Conservation (phyloP, 1,284 basidiomycete species). For the Termitomyces sp. region DNA sequence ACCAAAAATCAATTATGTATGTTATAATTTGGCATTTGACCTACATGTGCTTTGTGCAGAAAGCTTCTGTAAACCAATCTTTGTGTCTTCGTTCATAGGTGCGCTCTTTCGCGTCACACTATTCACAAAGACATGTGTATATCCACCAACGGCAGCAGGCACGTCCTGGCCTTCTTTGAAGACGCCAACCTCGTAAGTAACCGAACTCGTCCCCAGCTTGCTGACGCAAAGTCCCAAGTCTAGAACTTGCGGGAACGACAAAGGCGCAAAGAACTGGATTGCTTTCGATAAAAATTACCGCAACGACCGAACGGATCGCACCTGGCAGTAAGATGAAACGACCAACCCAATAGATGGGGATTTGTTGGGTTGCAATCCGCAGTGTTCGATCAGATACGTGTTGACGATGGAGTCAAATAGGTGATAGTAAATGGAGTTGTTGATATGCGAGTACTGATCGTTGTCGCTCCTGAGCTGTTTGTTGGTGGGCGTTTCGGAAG, state of each 20-base stretch:
- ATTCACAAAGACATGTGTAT: constrained; percentile 78
- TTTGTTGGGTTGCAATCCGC: constrained; percentile 44
- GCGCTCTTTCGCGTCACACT: constrained; percentile 48
- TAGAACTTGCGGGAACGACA: constrained; percentile 64
- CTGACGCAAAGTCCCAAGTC: constrained; percentile 62
- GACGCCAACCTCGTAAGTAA: constrained; percentile 70
- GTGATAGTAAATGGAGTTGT: constrained; percentile 76
- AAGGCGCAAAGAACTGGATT: constrained; percentile 54
- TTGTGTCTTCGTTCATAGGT: constrained; percentile 35
- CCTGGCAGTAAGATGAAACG: constrained; percentile 65
- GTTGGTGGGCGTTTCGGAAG: neutral
- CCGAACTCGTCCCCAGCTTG: constrained; percentile 65
- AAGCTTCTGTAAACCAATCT: constrained; percentile 36
- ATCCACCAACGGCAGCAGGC: constrained; percentile 66
- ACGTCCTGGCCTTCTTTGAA: constrained; percentile 45
- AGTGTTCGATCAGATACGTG: constrained; percentile 60
- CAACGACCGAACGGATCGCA: constrained; percentile 16
- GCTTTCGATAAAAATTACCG: neutral
- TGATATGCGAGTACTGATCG: constrained; percentile 75
- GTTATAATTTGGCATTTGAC: constrained; percentile 9
- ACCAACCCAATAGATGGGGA: constrained; percentile 64
- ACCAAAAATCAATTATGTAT: neutral
- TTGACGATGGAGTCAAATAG: constrained; percentile 76
- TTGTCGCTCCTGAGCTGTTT: constrained; percentile 62
- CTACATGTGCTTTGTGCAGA: neutral